Evolutionary conservation across 2,329 filamentous ascomycete genomes (phyloP).

Genomic region (Lasiodiplodia hormozganensis): DNA sequence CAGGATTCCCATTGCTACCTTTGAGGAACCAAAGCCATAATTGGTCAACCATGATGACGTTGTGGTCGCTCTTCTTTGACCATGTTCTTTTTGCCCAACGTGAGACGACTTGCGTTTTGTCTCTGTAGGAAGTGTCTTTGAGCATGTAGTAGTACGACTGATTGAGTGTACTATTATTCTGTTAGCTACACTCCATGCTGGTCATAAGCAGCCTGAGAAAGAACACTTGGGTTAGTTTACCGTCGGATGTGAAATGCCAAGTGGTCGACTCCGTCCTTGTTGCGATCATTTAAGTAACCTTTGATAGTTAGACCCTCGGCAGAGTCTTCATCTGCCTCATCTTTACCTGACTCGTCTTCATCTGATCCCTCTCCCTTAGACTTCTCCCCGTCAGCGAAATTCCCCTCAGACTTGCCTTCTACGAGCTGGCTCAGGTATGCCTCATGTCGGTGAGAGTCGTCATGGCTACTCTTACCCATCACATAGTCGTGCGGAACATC

Average conservation of each 20-base stretch:
- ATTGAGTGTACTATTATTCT: conserved; percentile 15
- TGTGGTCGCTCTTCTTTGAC: conserved; percentile 52
- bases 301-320: background rate
- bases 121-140: conserved; percentile 20
- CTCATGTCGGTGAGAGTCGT: too few species aligned
- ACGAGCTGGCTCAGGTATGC: too few species aligned
- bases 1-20: background rate
- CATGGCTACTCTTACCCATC: too few species aligned
- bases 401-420: too few species aligned
- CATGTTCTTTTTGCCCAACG: conserved; percentile 9
- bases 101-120: conserved; percentile 26
- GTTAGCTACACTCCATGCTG: background rate
- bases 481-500: too few species aligned
- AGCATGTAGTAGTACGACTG: conserved; percentile 25
- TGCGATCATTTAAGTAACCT: conserved; percentile 4
- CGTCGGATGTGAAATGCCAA: background rate
- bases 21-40: conserved; percentile 70
- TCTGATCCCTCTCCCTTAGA: too few species aligned
- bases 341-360: too few species aligned
- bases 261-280: background rate
- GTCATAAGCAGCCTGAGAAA: too few species aligned
- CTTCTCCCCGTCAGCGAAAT: too few species aligned
- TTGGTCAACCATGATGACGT: conserved; percentile 73
- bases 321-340: background rate
- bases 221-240: background rate